Evolutionary conservation across 169 alveolate genomes (phyloP).

Genomic region (Plasmodium gonderi): DNA sequence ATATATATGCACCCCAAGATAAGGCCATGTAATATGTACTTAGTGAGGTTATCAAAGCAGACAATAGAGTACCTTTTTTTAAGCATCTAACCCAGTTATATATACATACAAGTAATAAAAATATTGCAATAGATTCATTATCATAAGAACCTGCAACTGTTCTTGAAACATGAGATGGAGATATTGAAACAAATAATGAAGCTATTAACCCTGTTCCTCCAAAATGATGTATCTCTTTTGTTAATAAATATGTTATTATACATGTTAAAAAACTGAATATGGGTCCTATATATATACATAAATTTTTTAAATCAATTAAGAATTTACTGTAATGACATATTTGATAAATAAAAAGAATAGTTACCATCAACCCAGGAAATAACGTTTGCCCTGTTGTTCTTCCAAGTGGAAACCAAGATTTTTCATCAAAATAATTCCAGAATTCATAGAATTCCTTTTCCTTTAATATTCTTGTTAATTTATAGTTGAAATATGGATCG

Average conservation of each 20-base stretch:
- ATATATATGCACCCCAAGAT: slow-evolving; percentile 99
- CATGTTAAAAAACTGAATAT: slow-evolving; percentile 95
- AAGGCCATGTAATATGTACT: slow-evolving; percentile 94
- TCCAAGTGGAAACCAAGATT: slow-evolving; percentile 99
- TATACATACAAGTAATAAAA: slow-evolving; percentile 95
- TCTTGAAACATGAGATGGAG: slow-evolving; percentile 97
- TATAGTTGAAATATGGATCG: slow-evolving; percentile 98
- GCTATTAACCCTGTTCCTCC: slow-evolving; percentile 95
- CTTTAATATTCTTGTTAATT: slow-evolving; percentile 95
- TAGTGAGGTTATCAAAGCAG: slow-evolving; percentile 81
- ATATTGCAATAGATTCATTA: slow-evolving; percentile 98
- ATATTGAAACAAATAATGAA: slow-evolving; percentile 96
- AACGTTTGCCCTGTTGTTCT: slow-evolving; percentile 98
- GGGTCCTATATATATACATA: slow-evolving; percentile 98
- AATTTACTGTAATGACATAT: slow-evolving; percentile 81
- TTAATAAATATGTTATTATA: slow-evolving; percentile 92
- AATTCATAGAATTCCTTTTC: slow-evolving; percentile 94
- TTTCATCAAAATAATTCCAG: slow-evolving; percentile 98
- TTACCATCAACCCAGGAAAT: slow-evolving; percentile 98
- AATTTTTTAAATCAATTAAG: slow-evolving; percentile 93
- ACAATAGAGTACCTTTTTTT: slow-evolving; percentile 92
- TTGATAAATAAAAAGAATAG: slow-evolving; percentile 91
- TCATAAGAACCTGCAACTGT: slow-evolving; percentile 96
- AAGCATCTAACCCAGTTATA: slow-evolving; percentile 94
- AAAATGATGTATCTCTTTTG: slow-evolving; percentile 83